Evolutionary conservation across 345 rosid genomes (phyloP), one percentile per base, ranked within the genome.

Genomic region (Populus pruinosa): DNA sequence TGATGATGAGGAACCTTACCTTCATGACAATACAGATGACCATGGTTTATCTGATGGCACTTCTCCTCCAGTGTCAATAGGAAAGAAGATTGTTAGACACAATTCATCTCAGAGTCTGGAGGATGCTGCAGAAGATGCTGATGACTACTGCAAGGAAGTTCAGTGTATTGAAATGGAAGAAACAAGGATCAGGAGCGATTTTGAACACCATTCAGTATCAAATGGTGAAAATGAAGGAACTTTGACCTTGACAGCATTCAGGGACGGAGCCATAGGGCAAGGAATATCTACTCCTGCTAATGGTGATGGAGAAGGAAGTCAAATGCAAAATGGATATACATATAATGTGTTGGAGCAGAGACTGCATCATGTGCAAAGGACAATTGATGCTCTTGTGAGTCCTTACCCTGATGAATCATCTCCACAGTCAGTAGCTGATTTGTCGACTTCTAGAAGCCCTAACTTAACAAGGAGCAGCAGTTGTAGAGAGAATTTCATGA

Each of bases 71-170:
- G 66, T 69, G 76, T 78, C 88, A 59, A 79, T 84, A 62, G 86
- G 91, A 76, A 88, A 86, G 79, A 82, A 82, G 49, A 70, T 83
- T 72, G 47, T 67, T 70, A 76, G 84, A 84, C 77, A 89, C 75
- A 62, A 78, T 82, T 84, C 86, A 68, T 80, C 70, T 38, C 80
- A 73, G 53, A 81, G 74, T 79, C 69, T 85, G 10, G 71, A 44
- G 62, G 76, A 66, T 72, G 76, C 74, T 56, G 77, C 82, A 69
- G 87, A 89, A 63, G 85, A 83, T 62, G 78, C 87, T 77, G 96
- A 91, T 79, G 97, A 88, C 71, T 86, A 83, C 89, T 91, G 97
- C 93, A 92, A 89, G 83, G 98, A 93, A 81, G 97, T 93, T 77
- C 90, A 86, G 66, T 92, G 98, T 82, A 87, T 93, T 50, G 96